Evolutionary conservation across 352 stramenopile genomes (phyloP).

Genomic region (Globisporangium barbulae): DNA sequence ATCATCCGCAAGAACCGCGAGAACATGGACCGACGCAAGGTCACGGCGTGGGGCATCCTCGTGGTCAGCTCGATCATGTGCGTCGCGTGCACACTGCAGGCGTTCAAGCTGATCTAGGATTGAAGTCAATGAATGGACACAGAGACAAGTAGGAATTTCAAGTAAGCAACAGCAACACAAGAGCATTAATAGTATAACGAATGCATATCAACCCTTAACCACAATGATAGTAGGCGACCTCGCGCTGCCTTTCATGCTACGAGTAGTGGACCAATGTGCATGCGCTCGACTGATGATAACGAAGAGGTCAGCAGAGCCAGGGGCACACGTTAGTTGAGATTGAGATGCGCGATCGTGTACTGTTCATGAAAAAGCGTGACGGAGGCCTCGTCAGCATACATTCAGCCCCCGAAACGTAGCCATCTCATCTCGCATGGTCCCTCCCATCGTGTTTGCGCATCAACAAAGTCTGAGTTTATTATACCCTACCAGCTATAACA

Average conservation of each 20-base stretch:
- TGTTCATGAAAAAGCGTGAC: conserved; percentile 1
- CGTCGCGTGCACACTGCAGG: conserved; percentile 70
- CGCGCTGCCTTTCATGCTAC: neutral
- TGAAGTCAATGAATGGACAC: neutral
- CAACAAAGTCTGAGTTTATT: neutral
- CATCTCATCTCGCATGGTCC: neutral
- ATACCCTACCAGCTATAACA: too few relatives aligned
- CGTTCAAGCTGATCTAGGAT: conserved; percentile 26
- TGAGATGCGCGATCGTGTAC: neutral
- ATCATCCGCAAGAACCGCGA: conserved; percentile 76
- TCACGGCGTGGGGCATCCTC: conserved; percentile 78
- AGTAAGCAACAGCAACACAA: neutral
- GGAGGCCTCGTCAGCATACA: neutral
- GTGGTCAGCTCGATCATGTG: conserved; percentile 67
- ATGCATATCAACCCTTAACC: neutral
- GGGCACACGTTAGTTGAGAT: neutral
- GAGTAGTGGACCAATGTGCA: neutral
- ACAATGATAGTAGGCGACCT: neutral
- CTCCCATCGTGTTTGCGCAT: conserved; percentile 4
- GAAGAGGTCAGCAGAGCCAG: neutral
- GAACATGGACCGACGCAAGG: conserved; percentile 57
- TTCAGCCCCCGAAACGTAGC: neutral
- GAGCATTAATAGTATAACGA: neutral
- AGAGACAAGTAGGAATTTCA: neutral
- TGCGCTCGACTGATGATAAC: neutral